Evolutionary conservation across 441 rosid species (phyloP).

Genomic region (Geranium incanum): DNA sequence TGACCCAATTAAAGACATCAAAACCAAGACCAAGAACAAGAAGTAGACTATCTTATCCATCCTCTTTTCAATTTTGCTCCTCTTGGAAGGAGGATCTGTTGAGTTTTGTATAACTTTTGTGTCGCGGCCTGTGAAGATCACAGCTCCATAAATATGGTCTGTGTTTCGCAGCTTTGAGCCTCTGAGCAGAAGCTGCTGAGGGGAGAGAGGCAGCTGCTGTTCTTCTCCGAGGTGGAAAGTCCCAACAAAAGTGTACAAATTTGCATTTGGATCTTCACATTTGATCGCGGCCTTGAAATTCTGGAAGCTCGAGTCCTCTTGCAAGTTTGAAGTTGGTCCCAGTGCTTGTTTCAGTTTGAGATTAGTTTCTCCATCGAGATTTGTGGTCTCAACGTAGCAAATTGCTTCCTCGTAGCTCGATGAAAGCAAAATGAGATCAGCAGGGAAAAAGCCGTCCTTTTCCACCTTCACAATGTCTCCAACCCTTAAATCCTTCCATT

Average conservation of each 20-base stretch:
- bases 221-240: constrained; percentile 54
- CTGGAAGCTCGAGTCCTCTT: constrained; percentile 47
- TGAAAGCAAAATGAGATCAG: constrained; percentile 79
- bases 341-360: constrained; percentile 75
- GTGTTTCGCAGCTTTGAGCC: constrained; percentile 91
- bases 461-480: constrained; percentile 81
- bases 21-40: constrained; percentile 54
- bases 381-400: constrained; percentile 94
- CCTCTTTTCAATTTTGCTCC: constrained; percentile 85
- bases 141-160: constrained; percentile 70
- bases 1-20: constrained; percentile 60
- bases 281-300: constrained; percentile 58
- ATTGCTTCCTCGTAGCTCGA: constrained; percentile 82
- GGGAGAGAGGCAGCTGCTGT: constrained; percentile 64
- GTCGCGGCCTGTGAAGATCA: constrained; percentile 80
- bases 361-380: constrained; percentile 94
- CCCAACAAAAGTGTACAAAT: constrained; percentile 76
- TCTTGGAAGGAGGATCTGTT: constrained; percentile 81
- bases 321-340: constrained; percentile 46
- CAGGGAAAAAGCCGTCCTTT: constrained; percentile 85
- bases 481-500: constrained; percentile 78
- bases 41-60: constrained; percentile 74
- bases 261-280: constrained; percentile 95
- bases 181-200: constrained; percentile 90
- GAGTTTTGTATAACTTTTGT: constrained; percentile 94